phyloP scores from a whole-genome alignment of 495 filamentous ascomycete species.

The Platismatia glauca region DNA sequence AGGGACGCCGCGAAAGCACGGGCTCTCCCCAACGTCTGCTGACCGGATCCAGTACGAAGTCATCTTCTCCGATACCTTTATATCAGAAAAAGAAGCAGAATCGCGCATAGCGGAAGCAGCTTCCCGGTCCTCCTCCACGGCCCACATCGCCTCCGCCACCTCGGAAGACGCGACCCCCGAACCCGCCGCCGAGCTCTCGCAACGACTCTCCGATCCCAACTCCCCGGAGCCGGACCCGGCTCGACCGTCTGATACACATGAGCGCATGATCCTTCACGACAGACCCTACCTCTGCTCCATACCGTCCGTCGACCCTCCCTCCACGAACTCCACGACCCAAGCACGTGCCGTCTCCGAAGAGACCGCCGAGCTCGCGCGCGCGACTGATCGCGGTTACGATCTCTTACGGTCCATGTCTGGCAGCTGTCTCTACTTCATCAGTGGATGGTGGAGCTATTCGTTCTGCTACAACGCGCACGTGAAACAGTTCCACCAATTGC shows the following conservation, averaged over 20 bases:
- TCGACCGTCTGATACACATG: constrained; percentile 45
- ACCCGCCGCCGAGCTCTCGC: constrained; percentile 22
- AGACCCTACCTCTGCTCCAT: constrained; percentile 78
- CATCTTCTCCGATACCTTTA: constrained; percentile 62
- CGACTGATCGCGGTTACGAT: constrained; percentile 78
- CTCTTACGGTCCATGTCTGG: constrained; percentile 82
- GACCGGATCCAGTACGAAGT: constrained; percentile 90
- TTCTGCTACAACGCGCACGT: constrained; percentile 89
- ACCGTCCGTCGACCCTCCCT: constrained; percentile 53
- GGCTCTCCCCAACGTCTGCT: too few relatives aligned
- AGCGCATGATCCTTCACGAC: constrained; percentile 61
- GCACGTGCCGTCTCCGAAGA: constrained; percentile 56
- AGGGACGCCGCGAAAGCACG: not conserved
- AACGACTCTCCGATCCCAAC: constrained; percentile 13
- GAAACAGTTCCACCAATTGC: constrained; percentile 83
- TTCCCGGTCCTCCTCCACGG: constrained; percentile 28
- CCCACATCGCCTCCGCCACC: constrained; percentile 29
- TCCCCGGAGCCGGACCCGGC: constrained; percentile 14
- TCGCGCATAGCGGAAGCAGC: constrained; percentile 36
- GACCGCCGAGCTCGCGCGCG: constrained; percentile 74
- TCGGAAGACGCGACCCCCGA: constrained; percentile 22
- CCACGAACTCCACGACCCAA: constrained; percentile 50
- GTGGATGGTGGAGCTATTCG: constrained; percentile 94
- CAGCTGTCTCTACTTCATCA: constrained; percentile 80
- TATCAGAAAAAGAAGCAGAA: constrained; percentile 62